Evolutionary conservation across 2,329 filamentous ascomycete species (phyloP).

Genomic region (Fusarium virguliforme): DNA sequence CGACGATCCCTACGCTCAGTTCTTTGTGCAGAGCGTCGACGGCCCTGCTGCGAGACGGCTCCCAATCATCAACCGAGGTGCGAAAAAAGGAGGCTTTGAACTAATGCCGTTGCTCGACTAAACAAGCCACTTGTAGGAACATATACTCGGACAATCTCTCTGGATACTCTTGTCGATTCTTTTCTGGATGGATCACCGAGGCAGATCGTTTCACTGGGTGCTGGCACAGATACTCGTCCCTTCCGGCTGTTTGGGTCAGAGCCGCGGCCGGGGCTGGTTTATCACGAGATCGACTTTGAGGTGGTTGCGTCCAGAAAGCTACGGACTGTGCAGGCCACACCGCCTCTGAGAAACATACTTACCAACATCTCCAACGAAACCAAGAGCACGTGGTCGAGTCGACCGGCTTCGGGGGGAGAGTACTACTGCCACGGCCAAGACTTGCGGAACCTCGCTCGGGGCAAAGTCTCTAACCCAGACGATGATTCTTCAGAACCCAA

Average conservation of each 20-base stretch:
- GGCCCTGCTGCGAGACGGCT: conserved; percentile 75
- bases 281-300: conserved; percentile 95
- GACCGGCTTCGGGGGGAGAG: conserved; percentile 59
- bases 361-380: conserved; percentile 52
- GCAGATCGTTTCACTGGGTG: conserved; percentile 93
- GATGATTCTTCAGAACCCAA: conserved; percentile 8
- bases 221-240: conserved; percentile 92
- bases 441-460: conserved; percentile 65
- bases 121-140: conserved; percentile 73
- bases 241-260: conserved; percentile 78
- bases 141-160: conserved; percentile 88
- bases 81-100: conserved; percentile 37
- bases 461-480: background rate
- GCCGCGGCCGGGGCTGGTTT: conserved; percentile 68
- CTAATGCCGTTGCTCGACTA: conserved; percentile 29
- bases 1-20: conserved; percentile 82
- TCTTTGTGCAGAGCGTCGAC: conserved; percentile 72
- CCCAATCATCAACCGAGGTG: conserved; percentile 95
- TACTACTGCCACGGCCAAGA: conserved; percentile 78
- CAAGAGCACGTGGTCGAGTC: conserved; percentile 62
- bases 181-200: conserved; percentile 74
- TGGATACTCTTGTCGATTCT: conserved; percentile 81
- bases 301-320: conserved; percentile 80
- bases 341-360: conserved; percentile 60
- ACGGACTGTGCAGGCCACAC: conserved; percentile 65